A percentile compares a stretch with the other conserved stretches of the same genome.
Conservation (phyloP, 306 rosid genomes). For the Quercus parvula region DNA sequence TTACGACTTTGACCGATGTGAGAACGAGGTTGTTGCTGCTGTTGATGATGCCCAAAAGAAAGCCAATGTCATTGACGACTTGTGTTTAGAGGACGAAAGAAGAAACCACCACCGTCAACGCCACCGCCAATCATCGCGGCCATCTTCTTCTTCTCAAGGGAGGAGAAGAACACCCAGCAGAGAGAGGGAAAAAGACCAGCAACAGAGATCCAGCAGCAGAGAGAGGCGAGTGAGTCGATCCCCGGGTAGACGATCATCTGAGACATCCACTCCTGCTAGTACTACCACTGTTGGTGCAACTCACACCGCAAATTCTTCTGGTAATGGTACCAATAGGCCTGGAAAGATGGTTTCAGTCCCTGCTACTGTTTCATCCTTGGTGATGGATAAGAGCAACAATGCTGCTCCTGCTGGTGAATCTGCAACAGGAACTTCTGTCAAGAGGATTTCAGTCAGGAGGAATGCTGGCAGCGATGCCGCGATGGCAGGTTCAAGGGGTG, state of each 20-base stretch:
- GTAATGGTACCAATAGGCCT: conserved; percentile 40
- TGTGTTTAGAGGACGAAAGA: conserved; percentile 45
- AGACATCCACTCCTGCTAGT: conserved; percentile 6
- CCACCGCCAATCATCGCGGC: conserved; percentile 48
- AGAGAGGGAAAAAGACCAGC: conserved; percentile 80
- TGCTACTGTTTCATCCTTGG: conserved; percentile 70
- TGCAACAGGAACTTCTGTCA: conserved; percentile 30
- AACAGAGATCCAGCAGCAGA: conserved; percentile 65
- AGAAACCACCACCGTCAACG: conserved; percentile 47
- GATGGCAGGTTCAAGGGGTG: conserved; percentile 46
- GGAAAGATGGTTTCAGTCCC: conserved; percentile 98
- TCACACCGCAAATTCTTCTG: conserved; percentile 11
- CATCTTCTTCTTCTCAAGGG: conserved; percentile 52
- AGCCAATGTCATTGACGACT: conserved; percentile 24
- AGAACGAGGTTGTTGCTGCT: conserved; percentile 31
- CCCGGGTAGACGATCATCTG: conserved; percentile 69
- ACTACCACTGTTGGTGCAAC: not conserved
- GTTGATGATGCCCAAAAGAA: conserved; percentile 41
- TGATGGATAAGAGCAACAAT: conserved; percentile 78
- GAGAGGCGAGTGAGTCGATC: conserved; percentile 89
- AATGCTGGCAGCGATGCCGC: conserved; percentile 45
- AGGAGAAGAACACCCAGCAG: conserved; percentile 94
- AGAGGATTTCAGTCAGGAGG: conserved; percentile 71
- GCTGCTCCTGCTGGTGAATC: conserved; percentile 45
- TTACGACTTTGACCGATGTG: conserved; percentile 63